Evolutionary conservation across 2,329 filamentous ascomycete genomes (phyloP).

Genomic region (Plenodomus biglobosus): DNA sequence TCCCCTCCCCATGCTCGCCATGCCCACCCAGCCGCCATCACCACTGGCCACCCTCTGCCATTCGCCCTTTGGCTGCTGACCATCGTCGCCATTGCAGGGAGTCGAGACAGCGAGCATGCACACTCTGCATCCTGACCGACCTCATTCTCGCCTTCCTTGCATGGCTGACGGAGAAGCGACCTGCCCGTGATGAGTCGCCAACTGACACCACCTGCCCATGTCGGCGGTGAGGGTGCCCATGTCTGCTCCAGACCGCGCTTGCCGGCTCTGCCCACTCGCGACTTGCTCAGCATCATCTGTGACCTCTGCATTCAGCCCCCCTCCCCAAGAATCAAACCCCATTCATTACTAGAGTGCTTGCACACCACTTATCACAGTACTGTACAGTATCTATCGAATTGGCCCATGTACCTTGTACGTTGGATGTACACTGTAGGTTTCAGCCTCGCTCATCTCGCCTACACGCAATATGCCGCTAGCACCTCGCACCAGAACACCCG

Average conservation of each 20-base stretch:
- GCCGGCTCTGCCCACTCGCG: neutral
- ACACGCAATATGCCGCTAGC: slow-evolving; percentile 4
- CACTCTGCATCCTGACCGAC: neutral
- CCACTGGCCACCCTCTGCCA: too few relatives aligned
- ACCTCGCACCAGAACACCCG: neutral
- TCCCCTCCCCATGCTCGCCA: neutral
- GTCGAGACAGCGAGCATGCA: neutral
- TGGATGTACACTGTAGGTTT: slow-evolving; percentile 1
- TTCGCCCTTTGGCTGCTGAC: neutral
- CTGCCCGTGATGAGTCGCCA: neutral
- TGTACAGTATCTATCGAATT: too few relatives aligned
- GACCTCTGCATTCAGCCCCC: too few relatives aligned
- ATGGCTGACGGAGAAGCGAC: slow-evolving; percentile 10
- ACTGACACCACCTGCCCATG: neutral
- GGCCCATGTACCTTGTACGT: slow-evolving; percentile 18
- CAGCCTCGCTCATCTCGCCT: neutral
- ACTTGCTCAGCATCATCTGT: neutral
- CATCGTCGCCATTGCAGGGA: neutral
- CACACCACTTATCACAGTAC: too few relatives aligned
- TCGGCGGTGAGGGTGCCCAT: neutral
- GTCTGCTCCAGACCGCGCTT: neutral
- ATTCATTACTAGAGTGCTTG: too few relatives aligned
- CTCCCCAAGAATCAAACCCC: too few relatives aligned
- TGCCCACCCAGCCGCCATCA: too few relatives aligned
- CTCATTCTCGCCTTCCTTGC: slow-evolving; percentile 1